Base-by-base conservation (phyloP, 2,329 filamentous ascomycete species). In the Botrytis byssoidea region DNA sequence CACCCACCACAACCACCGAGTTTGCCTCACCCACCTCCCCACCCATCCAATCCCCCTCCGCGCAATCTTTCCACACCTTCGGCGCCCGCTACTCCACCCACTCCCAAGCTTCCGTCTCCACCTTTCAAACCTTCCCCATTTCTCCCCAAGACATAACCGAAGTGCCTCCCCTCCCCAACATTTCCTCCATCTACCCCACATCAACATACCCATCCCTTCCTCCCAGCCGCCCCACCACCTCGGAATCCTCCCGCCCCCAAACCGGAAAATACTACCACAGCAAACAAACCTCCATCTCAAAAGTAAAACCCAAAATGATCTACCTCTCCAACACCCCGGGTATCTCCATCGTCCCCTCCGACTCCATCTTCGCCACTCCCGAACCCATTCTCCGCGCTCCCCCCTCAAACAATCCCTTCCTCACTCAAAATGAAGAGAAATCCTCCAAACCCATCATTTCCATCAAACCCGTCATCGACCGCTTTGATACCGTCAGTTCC, bases 231-330 rank as follows among this genome's bases (percentile, higher is more conserved):
- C 64, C 37, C 51, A 14, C 57, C 16, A 32, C 51, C 55, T n/a
- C 64, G 4, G 25, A 61, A 6, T 14, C 29, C 12, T 14, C 37
- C 8, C 37, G 3, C n/a, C 8, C 7, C 29, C n/a, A 44, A 63
- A 14, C 22, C 12, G 35, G 3, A 6, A 22, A 35, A 57, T 65
- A 46, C 14, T 46, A 60, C 35, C 71, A 70, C 44, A 61, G 18
- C 32, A 73, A 73, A 55, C 51, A 73, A 70, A 61, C 71, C 35
- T 73, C 71, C 42, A n/a, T 73, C 48, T 69, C 71, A 0, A 73
- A 73, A 44, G 69, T 70, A 22, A 73, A 70, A 25, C 71, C 71
- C 14, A 73, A 73, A 63, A 60, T 73, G 51, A 70, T 70, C 18
- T 70, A 73, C 20, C 69, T 73, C 16, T 73, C 71, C 65, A 63